Percentiles rank a stretch among this genome's conserved stretches.
Evolutionary conservation across 257 asterid genomes (phyloP).

Genomic region (Przewalskia tangutica): DNA sequence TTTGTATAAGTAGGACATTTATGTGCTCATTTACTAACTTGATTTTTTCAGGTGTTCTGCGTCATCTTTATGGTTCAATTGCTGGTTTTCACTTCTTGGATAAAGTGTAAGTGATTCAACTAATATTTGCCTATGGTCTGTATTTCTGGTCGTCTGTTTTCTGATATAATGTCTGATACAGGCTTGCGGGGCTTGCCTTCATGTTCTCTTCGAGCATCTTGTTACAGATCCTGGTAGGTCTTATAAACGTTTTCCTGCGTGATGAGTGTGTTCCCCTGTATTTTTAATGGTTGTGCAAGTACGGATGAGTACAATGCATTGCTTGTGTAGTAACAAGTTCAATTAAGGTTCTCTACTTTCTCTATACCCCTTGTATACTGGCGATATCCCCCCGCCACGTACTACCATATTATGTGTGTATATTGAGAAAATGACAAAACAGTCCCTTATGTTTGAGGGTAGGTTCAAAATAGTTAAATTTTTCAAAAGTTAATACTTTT

Average conservation of each 20-base stretch:
- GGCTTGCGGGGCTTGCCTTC: slow-evolving; percentile 98
- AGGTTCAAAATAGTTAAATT: no score
- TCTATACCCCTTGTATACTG: no score
- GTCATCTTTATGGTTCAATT: slow-evolving; percentile 13
- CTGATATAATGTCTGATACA: slow-evolving; percentile 28
- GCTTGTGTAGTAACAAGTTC: not conserved
- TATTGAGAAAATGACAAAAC: no score
- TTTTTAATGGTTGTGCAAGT: not conserved
- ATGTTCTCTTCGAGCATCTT: slow-evolving; percentile 93
- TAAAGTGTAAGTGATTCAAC: slow-evolving; percentile 66
- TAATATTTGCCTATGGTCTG: slow-evolving; percentile 8
- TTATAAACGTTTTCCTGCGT: not conserved
- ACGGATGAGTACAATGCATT: not conserved
- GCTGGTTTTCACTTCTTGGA: slow-evolving; percentile 10
- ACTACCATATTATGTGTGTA: no score
- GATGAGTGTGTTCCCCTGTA: not conserved
- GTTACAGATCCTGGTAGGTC: slow-evolving; percentile 84
- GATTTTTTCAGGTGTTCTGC: slow-evolving; percentile 11
- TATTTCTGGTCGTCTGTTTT: not conserved
- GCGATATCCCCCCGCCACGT: no score
- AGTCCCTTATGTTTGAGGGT: no score
- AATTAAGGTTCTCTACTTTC: no score
- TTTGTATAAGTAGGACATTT: no score
- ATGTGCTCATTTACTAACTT: slow-evolving; percentile 9
- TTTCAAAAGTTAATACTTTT: no score